phyloP scores from a whole-genome alignment of 495 filamentous ascomycete species.

The Neurospora terricola region DNA sequence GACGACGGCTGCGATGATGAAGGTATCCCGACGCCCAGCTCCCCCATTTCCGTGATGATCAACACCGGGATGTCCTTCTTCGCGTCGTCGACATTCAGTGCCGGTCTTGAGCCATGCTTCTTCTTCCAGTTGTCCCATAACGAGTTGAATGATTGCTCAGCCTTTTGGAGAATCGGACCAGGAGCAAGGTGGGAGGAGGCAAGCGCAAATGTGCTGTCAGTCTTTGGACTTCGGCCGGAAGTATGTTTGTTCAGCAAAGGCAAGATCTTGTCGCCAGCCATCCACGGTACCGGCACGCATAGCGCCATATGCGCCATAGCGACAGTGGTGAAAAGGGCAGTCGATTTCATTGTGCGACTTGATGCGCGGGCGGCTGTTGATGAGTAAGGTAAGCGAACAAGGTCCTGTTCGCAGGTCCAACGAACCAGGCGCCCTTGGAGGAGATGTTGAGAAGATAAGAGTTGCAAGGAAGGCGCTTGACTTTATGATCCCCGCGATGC shows the following conservation, averaged over 20 bases:
- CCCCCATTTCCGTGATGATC: constrained; percentile 6
- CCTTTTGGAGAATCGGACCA: neutral
- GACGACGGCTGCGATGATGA: neutral
- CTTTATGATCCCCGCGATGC: neutral
- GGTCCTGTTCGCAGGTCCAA: neutral
- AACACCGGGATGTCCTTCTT: neutral
- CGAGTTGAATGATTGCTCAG: neutral
- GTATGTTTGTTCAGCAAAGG: neutral
- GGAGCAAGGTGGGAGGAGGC: neutral
- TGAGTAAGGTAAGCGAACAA: neutral
- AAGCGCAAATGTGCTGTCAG: neutral
- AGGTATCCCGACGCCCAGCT: constrained; percentile 4
- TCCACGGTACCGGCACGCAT: constrained; percentile 8
- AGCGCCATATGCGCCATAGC: constrained; percentile 8
- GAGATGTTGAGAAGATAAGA: neutral
- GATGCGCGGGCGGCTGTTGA: neutral
- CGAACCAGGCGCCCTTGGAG: neutral
- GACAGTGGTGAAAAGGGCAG: constrained; percentile 8
- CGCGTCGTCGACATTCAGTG: neutral
- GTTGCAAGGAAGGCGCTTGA: neutral
- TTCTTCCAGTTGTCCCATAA: neutral
- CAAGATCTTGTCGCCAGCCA: neutral
- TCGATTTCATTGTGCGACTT: constrained; percentile 13
- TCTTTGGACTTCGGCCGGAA: neutral
- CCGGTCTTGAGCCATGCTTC: neutral